Base-by-base conservation (phyloP, 805 yeast genomes). In the Candida koratica region DNA sequence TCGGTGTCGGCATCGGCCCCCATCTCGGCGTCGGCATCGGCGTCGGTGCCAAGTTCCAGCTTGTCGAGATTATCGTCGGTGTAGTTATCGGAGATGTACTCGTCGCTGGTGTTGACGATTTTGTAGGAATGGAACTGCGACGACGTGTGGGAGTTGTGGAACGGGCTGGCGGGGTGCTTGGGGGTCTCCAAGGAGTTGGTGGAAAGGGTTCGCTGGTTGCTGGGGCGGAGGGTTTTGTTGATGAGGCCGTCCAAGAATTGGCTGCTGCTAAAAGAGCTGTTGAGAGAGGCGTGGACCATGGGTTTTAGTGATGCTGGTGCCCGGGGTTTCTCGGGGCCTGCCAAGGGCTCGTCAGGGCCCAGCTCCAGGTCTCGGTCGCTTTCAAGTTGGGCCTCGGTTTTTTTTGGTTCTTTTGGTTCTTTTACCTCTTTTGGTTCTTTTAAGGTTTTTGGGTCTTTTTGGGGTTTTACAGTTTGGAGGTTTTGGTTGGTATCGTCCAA, bases 21-120 rank as follows among this genome's bases (percentile, higher is more conserved):
- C 28, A 37, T 29, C 4, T 43, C 44, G 18, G 34, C 34, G 4
- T 37, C 41, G 11, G 34, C 28, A 27, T 30, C 20, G 29, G 39
- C 27, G 4, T 43, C 44, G 18, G 34, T 35, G 4, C 35, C 41
- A 14, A 32, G 32, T 13, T 39, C 46, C 16, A 36, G 34, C 16
- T 32, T 32, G 18, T 37, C 40, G 8, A 37, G 6, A 17, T 37
- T 32, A 28, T 48, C 49, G 28, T 27, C 18, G 24, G 18, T 29
- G 11, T 46, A 25, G 32, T 43, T 47, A 27, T 32, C 33, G 4
- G 39, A 17, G 28, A 36, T 39, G 22, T 30, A 37, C n/a, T 46
- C 53, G 31, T 55, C 61, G n/a, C 51, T 59, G 12, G 42, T 44
- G n/a, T 51, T 53, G 30, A 45, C 37, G 20, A 42, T 45, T 28